A percentile compares a stretch with the other conserved stretches of the same genome.
These are phyloP conservation scores for Torulaspora franciscae DNA, from an alignment of 805 yeast species.

Conservation along the genomic window DNA sequence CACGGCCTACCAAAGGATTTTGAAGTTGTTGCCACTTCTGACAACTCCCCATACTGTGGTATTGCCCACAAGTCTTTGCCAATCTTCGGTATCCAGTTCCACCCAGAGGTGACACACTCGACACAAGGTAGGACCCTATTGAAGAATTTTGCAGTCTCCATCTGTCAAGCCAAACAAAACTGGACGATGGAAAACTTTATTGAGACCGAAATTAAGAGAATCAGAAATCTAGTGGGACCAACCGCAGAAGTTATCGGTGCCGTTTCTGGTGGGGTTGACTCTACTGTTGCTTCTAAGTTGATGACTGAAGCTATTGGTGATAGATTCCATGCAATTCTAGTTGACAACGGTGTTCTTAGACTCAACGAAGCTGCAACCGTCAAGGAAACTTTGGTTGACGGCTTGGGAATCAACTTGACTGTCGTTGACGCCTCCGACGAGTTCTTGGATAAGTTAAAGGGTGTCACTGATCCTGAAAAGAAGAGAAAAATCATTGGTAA, in stretches of 20 bases:
- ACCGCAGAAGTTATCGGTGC: conserved; percentile 99
- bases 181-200: conserved; percentile 99
- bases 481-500: conserved; percentile 98
- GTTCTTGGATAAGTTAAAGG: conserved; percentile 80
- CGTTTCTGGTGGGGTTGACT: conserved; percentile 98
- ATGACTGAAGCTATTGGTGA: conserved; percentile 98
- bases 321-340: conserved; percentile 96
- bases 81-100: conserved; percentile 96
- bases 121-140: conserved; percentile 81
- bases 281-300: conserved; percentile 97
- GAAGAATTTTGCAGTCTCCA: conserved; percentile 86
- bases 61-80: conserved; percentile 67
- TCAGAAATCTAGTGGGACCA: conserved; percentile 88
- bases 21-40: conserved; percentile 84
- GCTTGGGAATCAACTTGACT: conserved; percentile 89
- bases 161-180: conserved; percentile 81
- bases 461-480: conserved; percentile 97
- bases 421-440: conserved; percentile 93
- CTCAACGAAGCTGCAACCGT: conserved; percentile 86
- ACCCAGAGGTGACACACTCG: conserved; percentile 98
- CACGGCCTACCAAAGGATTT: conserved; percentile 85
- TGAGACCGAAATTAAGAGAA: conserved; percentile 92
- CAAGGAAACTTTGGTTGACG: conserved; percentile 82
- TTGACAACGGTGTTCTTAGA: conserved; percentile 97
- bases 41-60: conserved; percentile 94